A percentile compares a stretch with the other conserved stretches of the same genome.
These are phyloP conservation scores for Solanum bukasovii DNA, from an alignment of 257 asterid species.

Conservation along the genomic window DNA sequence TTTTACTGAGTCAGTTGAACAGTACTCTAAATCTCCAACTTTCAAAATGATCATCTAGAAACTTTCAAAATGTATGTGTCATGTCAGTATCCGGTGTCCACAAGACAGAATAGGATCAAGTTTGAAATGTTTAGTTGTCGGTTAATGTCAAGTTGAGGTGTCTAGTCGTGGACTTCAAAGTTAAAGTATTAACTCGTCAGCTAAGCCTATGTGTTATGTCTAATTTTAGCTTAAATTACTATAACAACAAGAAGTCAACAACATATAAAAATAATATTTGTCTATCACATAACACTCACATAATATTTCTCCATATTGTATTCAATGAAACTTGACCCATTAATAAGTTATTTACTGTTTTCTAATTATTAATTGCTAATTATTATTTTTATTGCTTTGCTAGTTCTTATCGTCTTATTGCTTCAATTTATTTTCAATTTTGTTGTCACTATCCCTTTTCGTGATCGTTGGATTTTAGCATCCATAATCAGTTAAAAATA, in stretches of 20 bases:
- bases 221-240: background rate
- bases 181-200: background rate
- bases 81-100: accelerated
- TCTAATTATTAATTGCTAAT: background rate
- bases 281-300: background rate
- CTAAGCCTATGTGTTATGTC: accelerated
- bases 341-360: background rate
- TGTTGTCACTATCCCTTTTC: background rate
- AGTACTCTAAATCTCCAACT: background rate
- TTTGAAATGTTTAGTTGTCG: accelerated
- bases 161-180: accelerated
- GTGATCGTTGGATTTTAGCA: background rate
- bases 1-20: background rate
- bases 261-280: background rate
- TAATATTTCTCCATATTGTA: background rate
- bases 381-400: background rate
- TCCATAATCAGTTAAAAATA: background rate
- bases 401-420: background rate
- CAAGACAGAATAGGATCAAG: accelerated
- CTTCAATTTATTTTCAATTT: background rate
- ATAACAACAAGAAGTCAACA: background rate
- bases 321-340: background rate
- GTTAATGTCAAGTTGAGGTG: accelerated
- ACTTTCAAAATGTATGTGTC: background rate
- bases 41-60: accelerated